These are phyloP conservation scores for Teratosphaeria pseudoeucalypti DNA, from an alignment of 2,329 filamentous ascomycete species.

Conservation along the genomic window DNA sequence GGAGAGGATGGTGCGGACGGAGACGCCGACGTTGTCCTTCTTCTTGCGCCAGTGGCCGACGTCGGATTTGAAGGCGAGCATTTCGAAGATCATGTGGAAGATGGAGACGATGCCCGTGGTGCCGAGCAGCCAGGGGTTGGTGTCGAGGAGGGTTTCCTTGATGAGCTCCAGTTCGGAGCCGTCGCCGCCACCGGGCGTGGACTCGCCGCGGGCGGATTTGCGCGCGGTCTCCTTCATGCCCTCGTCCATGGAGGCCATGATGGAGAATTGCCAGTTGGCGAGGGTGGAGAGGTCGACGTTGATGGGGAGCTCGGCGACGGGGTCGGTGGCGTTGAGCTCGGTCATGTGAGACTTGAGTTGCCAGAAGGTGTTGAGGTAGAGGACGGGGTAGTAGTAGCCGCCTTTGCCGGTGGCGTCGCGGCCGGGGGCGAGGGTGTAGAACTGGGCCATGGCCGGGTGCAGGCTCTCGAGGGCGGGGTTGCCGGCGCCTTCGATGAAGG, in stretches of 20 bases:
- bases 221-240: constrained; percentile 74
- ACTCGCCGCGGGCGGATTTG: constrained; percentile 63
- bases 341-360: constrained; percentile 87
- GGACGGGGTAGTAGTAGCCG: constrained; percentile 83
- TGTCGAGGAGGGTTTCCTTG: constrained; percentile 90
- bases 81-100: constrained; percentile 89
- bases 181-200: constrained; percentile 63
- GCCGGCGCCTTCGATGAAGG: constrained; percentile 73
- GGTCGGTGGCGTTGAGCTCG: constrained; percentile 83
- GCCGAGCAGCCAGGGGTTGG: constrained; percentile 79
- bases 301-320: constrained; percentile 69
- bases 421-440: constrained; percentile 67
- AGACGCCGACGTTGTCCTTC: constrained; percentile 97
- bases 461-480: constrained; percentile 55
- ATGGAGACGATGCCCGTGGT: constrained; percentile 78
- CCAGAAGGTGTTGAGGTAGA: constrained; percentile 97
- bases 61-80: constrained; percentile 92
- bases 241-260: constrained; percentile 75
- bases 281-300: constrained; percentile 77
- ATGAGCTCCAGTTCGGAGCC: constrained; percentile 93
- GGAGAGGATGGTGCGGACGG: constrained; percentile 86
- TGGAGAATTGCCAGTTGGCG: constrained; percentile 77
- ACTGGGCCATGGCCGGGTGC: constrained; percentile 66
- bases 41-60: constrained; percentile 98
- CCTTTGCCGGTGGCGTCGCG: constrained; percentile 78